Conservation (phyloP, 257 asterid species). For the Scutellaria galericulata region DNA sequence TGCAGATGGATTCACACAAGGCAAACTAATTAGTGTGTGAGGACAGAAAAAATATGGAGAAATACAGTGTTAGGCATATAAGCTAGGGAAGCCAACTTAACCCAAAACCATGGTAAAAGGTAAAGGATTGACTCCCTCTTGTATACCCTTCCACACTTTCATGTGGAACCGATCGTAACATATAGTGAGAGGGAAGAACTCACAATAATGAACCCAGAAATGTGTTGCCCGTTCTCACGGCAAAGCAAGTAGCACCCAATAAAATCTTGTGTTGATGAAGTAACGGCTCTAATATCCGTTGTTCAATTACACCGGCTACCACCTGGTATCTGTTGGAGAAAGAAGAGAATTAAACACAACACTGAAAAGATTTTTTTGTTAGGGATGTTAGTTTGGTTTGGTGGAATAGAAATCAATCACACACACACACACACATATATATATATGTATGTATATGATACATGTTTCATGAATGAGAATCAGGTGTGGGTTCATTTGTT, state of each 20-base stretch:
- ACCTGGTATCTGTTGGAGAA: conserved; percentile 63
- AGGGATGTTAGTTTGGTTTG: too few species aligned
- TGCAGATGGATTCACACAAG: conserved; percentile 36
- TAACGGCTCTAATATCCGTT: conserved; percentile 72
- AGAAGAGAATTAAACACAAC: too few species aligned
- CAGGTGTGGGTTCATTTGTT: background rate
- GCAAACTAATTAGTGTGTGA: background rate
- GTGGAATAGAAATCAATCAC: too few species aligned
- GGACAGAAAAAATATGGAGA: too few species aligned
- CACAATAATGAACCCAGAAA: conserved; percentile 80
- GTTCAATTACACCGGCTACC: conserved; percentile 83
- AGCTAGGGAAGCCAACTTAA: too few species aligned
- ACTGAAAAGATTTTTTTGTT: too few species aligned
- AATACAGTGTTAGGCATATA: background rate
- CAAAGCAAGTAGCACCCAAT: conserved; percentile 77
- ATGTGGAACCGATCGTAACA: too few species aligned
- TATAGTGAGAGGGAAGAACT: conserved; percentile 37
- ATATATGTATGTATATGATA: too few species aligned
- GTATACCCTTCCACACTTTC: too few species aligned
- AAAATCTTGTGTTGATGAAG: conserved; percentile 77
- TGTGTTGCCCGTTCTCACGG: conserved; percentile 90
- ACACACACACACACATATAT: too few species aligned
- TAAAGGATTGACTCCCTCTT: too few species aligned
- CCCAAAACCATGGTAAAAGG: too few species aligned
- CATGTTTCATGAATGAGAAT: background rate